A percentile compares a stretch with the other conserved stretches of the same genome.
Evolutionary conservation across 75 land plant genomes (phyloP).

Genomic region (Ceratopteris richardii): DNA sequence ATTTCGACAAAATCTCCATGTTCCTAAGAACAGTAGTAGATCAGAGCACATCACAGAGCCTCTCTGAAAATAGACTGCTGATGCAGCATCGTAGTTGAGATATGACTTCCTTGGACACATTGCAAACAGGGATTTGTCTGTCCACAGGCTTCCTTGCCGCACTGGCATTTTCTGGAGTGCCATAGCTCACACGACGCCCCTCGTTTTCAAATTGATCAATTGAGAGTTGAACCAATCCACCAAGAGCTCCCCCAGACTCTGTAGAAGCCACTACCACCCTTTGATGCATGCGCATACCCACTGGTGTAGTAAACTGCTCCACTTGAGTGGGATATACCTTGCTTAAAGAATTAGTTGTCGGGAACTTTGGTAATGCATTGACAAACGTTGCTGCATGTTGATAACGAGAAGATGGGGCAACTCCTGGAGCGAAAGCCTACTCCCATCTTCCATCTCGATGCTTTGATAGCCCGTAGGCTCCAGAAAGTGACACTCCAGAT

Average conservation of each 20-base stretch:
- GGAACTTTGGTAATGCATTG: constrained; percentile 21
- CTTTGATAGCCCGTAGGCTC: constrained; percentile 89
- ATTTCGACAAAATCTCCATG: constrained; percentile 20
- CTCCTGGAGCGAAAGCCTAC: constrained; percentile 97
- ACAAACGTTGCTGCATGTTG: constrained; percentile 91
- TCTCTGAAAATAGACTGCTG: constrained; percentile 63
- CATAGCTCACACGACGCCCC: constrained; percentile 49
- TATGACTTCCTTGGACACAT: constrained; percentile 41
- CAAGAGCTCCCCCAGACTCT: constrained; percentile 44
- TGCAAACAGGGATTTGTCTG: constrained; percentile 36
- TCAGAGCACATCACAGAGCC: constrained; percentile 49
- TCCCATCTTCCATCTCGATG: constrained; percentile 98
- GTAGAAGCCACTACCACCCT: constrained; percentile 52
- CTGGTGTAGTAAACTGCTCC: constrained; percentile 13
- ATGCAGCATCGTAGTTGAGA: too few species aligned
- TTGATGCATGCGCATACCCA: constrained; percentile 34
- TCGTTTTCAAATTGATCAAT: constrained; percentile 54
- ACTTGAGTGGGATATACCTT: not conserved
- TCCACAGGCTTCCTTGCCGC: too few species aligned
- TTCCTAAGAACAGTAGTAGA: constrained; percentile 37
- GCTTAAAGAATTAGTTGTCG: not conserved
- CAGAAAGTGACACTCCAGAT: constrained; percentile 76
- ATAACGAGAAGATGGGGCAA: constrained; percentile 93
- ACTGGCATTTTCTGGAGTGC: constrained; percentile 45
- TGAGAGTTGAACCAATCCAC: constrained; percentile 46